Conservation (phyloP, 2,329 filamentous ascomycete species). For the Colletotrichum echinochloae region DNA sequence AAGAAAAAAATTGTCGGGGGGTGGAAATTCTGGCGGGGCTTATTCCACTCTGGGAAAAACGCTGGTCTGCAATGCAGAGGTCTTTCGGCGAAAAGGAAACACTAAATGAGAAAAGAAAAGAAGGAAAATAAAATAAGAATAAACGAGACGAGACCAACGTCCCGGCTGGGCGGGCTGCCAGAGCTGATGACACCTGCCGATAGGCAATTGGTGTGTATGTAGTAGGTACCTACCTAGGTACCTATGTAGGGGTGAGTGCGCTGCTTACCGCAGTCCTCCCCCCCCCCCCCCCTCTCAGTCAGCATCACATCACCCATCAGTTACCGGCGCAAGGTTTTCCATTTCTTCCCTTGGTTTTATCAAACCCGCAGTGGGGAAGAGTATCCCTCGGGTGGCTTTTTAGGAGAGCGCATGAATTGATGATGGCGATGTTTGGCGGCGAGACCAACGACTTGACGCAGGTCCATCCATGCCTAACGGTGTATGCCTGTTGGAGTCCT, state of each 20-base stretch:
- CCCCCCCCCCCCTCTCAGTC: constrained; percentile 24
- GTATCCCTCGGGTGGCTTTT: background rate
- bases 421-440: background rate
- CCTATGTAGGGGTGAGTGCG: background rate
- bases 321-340: constrained; percentile 5
- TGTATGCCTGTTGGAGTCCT: constrained; percentile 37
- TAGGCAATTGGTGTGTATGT: no score
- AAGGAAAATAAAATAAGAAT: background rate
- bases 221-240: no score
- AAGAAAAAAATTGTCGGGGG: background rate
- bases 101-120: background rate
- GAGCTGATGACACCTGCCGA: no score
- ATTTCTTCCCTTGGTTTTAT: constrained; percentile 1
- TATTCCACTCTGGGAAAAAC: constrained; percentile 3
- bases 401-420: constrained; percentile 8
- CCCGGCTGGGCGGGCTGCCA: constrained; percentile 28
- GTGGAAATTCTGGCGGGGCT: no score
- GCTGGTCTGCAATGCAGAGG: background rate
- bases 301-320: constrained; percentile 16
- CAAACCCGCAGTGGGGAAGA: constrained; percentile 3
- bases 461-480: constrained; percentile 11
- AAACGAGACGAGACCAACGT: constrained; percentile 10
- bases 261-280: constrained; percentile 1
- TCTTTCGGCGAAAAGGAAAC: background rate
- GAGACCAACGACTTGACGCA: constrained; percentile 5